Conservation (phyloP, 2,329 filamentous ascomycete genomes). For the Dactylellina haptotyla region DNA sequence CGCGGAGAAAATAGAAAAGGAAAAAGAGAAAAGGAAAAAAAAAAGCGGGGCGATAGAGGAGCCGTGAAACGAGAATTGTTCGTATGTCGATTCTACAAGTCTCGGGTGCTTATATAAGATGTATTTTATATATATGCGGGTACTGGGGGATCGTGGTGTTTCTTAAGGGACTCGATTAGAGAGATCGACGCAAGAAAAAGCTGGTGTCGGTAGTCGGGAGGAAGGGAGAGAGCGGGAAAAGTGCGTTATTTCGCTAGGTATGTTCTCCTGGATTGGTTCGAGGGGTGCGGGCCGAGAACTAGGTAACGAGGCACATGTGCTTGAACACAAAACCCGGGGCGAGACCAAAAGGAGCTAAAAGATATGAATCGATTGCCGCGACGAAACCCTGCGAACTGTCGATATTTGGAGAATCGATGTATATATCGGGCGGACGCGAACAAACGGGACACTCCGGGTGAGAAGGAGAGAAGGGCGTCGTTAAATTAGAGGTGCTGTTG, state of each 20-base stretch:
- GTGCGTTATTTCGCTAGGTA: too few species aligned
- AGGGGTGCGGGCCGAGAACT: neutral
- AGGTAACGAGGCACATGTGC: neutral
- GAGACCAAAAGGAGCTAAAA: neutral
- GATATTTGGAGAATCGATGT: neutral
- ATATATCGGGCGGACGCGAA: slow-evolving; percentile 25
- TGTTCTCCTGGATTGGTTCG: neutral
- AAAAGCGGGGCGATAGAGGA: neutral
- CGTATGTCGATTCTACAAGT: too few species aligned
- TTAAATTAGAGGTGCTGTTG: slow-evolving; percentile 35
- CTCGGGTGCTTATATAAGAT: too few species aligned
- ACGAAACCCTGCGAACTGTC: neutral
- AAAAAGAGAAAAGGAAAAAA: slow-evolving; percentile 6
- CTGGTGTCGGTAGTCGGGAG: too few species aligned
- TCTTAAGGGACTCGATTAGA: too few species aligned
- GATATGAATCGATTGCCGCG: too few species aligned
- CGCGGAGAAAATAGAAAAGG: slow-evolving; percentile 5
- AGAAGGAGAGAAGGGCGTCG: neutral
- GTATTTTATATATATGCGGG: too few species aligned
- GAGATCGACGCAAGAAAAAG: too few species aligned
- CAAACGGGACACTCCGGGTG: slow-evolving; percentile 10
- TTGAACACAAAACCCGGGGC: too few species aligned
- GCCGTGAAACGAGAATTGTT: too few species aligned
- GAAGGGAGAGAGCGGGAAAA: too few species aligned
- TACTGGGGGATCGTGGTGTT: too few species aligned